Conservation (phyloP, 257 asterid species). For the Solanum virginianum region DNA sequence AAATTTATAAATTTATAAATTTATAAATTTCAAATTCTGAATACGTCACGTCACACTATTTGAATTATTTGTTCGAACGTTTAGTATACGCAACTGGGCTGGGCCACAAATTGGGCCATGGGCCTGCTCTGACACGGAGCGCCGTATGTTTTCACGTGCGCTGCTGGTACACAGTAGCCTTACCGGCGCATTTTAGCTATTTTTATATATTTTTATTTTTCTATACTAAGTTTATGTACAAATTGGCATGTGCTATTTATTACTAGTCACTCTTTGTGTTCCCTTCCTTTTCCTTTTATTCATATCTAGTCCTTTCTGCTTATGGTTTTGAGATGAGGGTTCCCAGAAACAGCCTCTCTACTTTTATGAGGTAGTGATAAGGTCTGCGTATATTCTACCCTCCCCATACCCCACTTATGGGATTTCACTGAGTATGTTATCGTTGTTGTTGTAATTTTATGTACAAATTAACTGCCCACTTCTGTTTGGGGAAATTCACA, state of each 20-base stretch:
- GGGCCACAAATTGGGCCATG: background rate
- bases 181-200: slow-evolving; percentile 5
- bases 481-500: background rate
- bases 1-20: background rate
- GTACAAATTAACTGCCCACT: background rate
- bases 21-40: background rate
- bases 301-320: too few species aligned
- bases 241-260: too few species aligned
- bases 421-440: too few species aligned
- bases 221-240: background rate
- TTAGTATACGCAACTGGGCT: background rate
- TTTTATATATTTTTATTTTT: background rate
- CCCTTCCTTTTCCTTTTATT: too few species aligned
- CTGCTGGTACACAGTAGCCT: background rate
- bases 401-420: too few species aligned
- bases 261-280: too few species aligned
- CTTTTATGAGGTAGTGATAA: too few species aligned
- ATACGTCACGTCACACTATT: background rate
- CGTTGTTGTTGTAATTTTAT: too few species aligned
- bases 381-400: too few species aligned
- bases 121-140: background rate
- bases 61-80: background rate
- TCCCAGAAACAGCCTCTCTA: too few species aligned
- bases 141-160: background rate
- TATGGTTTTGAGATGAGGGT: too few species aligned